Percentiles rank a stretch among this genome's conserved stretches.
phyloP scores from a whole-genome alignment of 1,284 basidiomycete genomes.

The Inonotus obliquus region DNA sequence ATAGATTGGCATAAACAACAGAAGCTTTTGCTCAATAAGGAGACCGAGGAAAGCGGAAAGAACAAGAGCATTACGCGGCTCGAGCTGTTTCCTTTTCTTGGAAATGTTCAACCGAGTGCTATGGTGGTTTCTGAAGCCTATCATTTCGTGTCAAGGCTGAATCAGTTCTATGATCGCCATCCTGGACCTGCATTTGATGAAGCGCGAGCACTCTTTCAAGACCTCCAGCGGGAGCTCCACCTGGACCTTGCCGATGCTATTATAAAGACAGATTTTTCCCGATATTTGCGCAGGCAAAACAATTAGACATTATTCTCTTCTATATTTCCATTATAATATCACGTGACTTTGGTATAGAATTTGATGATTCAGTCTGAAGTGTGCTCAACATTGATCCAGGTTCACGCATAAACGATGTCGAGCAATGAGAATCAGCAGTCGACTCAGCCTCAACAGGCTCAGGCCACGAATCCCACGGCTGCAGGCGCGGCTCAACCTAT shows the following conservation, averaged over 20 bases:
- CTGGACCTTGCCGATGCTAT: background rate
- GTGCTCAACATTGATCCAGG: background rate
- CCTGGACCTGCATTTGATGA: background rate
- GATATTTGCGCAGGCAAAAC: background rate
- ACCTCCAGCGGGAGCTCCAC: background rate
- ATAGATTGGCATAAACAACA: background rate
- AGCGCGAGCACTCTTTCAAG: background rate
- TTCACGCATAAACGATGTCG: background rate
- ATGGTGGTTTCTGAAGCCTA: background rate
- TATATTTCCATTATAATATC: background rate
- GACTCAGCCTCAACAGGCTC: conserved; percentile 2
- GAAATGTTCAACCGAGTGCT: too few species aligned
- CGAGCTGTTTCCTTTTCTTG: too few species aligned
- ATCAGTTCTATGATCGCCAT: background rate
- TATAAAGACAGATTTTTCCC: background rate
- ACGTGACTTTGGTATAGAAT: too few species aligned
- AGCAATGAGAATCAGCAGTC: background rate
- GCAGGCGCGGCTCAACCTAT: background rate
- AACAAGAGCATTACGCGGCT: too few species aligned
- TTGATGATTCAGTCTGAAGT: too few species aligned
- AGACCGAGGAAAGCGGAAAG: background rate
- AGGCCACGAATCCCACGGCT: background rate
- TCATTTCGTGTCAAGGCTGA: background rate
- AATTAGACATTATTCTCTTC: background rate
- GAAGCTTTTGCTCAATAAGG: background rate